Conservation (phyloP, 495 filamentous ascomycete species). For the Xylaria telfairii region DNA sequence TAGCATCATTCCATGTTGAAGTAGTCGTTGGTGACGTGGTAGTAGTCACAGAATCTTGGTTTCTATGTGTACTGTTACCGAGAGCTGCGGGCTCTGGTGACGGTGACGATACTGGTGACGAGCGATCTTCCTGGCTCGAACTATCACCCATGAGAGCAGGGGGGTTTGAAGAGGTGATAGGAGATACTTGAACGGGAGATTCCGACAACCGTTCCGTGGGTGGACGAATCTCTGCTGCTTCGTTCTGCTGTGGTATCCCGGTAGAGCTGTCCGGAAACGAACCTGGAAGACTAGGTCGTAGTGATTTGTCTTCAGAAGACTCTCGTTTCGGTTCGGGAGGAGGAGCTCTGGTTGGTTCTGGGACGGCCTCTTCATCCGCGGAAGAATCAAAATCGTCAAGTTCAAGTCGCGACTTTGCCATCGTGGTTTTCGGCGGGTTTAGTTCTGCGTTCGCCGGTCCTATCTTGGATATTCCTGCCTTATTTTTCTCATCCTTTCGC, state of each 20-base stretch:
- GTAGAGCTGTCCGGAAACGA: slow-evolving; percentile 49
- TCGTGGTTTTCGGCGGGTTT: slow-evolving; percentile 58
- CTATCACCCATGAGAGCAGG: slow-evolving; percentile 69
- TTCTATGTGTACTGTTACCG: slow-evolving; percentile 46
- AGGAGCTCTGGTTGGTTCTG: slow-evolving; percentile 33
- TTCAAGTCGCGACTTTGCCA: slow-evolving; percentile 55
- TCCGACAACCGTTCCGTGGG: slow-evolving; percentile 65
- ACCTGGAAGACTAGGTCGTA: slow-evolving; percentile 36
- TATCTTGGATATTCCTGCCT: slow-evolving; percentile 39
- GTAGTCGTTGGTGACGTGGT: slow-evolving; percentile 49
- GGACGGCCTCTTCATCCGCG: slow-evolving; percentile 47
- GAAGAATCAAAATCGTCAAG: slow-evolving; percentile 59
- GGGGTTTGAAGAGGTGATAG: slow-evolving; percentile 54
- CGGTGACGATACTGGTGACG: slow-evolving; percentile 68
- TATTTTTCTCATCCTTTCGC: slow-evolving; percentile 42
- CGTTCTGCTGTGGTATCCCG: slow-evolving; percentile 35
- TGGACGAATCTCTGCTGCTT: slow-evolving; percentile 35
- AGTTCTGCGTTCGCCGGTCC: slow-evolving; percentile 45
- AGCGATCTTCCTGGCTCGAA: slow-evolving; percentile 67
- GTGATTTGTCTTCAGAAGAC: slow-evolving; percentile 26
- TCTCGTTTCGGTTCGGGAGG: slow-evolving; percentile 29
- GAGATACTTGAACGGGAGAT: slow-evolving; percentile 78
- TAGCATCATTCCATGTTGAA: slow-evolving; percentile 82
- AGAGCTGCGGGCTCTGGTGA: slow-evolving; percentile 70
- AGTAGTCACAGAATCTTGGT: slow-evolving; percentile 51